phyloP scores from a whole-genome alignment of 2,329 filamentous ascomycete genomes.

The Penicillium sp. region DNA sequence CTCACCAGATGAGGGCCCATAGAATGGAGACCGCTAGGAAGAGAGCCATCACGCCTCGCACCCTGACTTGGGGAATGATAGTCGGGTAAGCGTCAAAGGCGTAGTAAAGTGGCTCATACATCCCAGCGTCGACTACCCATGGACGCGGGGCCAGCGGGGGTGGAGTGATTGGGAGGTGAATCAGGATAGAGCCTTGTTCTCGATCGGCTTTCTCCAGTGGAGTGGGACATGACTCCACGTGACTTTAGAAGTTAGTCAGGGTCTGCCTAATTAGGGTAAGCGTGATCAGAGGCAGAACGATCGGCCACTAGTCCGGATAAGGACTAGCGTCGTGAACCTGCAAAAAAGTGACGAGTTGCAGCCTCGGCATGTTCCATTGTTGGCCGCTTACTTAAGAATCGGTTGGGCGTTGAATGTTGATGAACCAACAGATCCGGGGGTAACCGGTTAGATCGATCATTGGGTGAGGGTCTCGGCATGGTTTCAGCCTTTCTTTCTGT shows the following conservation, averaged over 20 bases:
- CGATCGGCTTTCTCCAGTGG: conserved; percentile 7
- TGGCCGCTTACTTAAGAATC: conserved; percentile 21
- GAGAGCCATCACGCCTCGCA: conserved; percentile 51
- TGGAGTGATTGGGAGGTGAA: conserved; percentile 1
- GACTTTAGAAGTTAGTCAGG: conserved; percentile 15
- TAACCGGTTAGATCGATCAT: background rate
- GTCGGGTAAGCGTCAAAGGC: conserved; percentile 48
- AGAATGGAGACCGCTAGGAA: conserved; percentile 49
- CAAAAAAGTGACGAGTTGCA: background rate
- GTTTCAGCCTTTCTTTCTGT: background rate
- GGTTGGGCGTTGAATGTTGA: conserved; percentile 22
- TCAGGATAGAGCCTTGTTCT: conserved; percentile 4
- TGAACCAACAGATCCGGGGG: conserved; percentile 6
- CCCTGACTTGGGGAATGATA: conserved; percentile 47
- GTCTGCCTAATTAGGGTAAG: conserved; percentile 7
- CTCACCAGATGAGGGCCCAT: conserved; percentile 52
- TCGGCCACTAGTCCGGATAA: conserved; percentile 16
- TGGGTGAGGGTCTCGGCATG: background rate
- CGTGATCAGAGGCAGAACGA: conserved; percentile 9
- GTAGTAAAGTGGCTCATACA: conserved; percentile 48
- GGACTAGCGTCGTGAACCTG: background rate
- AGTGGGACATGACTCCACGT: conserved; percentile 16
- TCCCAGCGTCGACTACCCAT: conserved; percentile 42
- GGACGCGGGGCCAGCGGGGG: conserved; percentile 25
- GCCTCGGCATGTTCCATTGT: conserved; percentile 18